Percentiles rank a stretch among this genome's conserved stretches.
phyloP scores from a whole-genome alignment of 2,329 filamentous ascomycete species.

The Monosporascus sp. region DNA sequence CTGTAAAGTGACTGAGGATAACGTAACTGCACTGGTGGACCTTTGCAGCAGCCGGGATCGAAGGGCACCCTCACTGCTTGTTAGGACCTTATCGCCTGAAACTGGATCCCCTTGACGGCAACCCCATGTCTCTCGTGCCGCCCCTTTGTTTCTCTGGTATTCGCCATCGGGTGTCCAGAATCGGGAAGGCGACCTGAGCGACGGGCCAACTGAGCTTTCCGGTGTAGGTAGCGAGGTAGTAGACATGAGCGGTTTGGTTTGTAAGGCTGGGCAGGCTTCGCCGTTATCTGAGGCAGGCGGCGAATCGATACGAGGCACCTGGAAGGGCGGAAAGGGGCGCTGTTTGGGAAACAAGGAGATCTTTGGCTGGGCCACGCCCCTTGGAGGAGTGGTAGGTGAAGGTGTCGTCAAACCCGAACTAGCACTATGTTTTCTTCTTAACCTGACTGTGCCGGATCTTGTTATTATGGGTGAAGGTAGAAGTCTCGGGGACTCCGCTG shows the following conservation, averaged over 20 bases:
- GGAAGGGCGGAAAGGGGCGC: conserved; percentile 3
- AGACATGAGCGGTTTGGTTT: conserved; percentile 11
- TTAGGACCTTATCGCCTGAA: not conserved
- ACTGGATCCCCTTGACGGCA: conserved; percentile 15
- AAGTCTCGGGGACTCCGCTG: conserved; percentile 8
- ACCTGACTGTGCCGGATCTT: not conserved
- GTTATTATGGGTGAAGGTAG: conserved; percentile 18
- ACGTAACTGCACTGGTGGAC: conserved; percentile 20
- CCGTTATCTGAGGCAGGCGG: conserved; percentile 15
- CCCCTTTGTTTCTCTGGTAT: not conserved
- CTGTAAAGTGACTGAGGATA: conserved; percentile 19
- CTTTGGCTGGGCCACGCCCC: conserved; percentile 5
- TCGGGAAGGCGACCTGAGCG: conserved; percentile 1
- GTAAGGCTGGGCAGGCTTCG: conserved; percentile 5
- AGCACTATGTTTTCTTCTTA: not conserved
- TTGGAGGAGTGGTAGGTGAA: not conserved
- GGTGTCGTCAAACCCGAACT: not conserved
- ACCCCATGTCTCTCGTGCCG: conserved; percentile 21
- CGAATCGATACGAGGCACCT: conserved; percentile 9
- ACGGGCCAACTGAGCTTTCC: conserved; percentile 6
- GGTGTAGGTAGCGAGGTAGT: conserved; percentile 9
- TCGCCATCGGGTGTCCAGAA: not conserved
- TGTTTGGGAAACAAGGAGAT: conserved; percentile 11
- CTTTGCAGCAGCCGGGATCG: conserved; percentile 17
- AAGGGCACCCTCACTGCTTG: conserved; percentile 5